Conservation (phyloP, 202 grass and related monocot genomes). For the Digitaria exilis region DNA sequence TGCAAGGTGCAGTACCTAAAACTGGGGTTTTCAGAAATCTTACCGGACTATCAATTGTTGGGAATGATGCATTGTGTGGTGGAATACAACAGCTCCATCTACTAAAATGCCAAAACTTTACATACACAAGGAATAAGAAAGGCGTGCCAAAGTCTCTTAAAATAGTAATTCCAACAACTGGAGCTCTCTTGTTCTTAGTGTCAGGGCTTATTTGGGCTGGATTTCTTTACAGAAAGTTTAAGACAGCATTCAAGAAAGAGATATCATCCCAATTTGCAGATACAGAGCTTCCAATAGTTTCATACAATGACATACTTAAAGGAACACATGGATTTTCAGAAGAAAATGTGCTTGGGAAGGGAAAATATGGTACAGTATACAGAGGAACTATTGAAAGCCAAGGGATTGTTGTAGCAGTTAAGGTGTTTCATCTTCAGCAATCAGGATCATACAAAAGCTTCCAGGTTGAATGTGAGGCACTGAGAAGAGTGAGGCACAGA, state of each 20-base stretch:
- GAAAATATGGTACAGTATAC: too few relatives aligned
- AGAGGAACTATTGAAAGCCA: background rate
- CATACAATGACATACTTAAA: slow-evolving; percentile 34
- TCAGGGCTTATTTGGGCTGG: background rate
- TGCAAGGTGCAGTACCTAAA: background rate
- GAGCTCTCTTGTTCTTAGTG: background rate
- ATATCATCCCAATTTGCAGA: background rate
- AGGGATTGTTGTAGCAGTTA: too few relatives aligned
- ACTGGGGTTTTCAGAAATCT: background rate
- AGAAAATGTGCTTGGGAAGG: slow-evolving; percentile 38
- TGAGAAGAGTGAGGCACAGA: slow-evolving; percentile 38
- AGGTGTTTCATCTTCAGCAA: slow-evolving; percentile 41
- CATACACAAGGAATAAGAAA: background rate
- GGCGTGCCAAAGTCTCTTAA: background rate
- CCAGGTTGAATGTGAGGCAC: slow-evolving; percentile 11
- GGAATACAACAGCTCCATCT: background rate
- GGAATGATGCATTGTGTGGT: background rate
- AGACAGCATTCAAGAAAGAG: background rate
- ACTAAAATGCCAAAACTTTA: background rate
- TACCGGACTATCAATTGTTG: background rate
- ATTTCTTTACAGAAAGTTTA: background rate
- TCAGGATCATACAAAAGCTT: slow-evolving; percentile 42
- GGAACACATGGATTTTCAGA: slow-evolving; percentile 33
- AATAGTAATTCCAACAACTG: background rate
- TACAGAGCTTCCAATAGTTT: background rate